phyloP scores from a whole-genome alignment of 176 grass and related monocot species.

The Rhynchospora pubera region DNA sequence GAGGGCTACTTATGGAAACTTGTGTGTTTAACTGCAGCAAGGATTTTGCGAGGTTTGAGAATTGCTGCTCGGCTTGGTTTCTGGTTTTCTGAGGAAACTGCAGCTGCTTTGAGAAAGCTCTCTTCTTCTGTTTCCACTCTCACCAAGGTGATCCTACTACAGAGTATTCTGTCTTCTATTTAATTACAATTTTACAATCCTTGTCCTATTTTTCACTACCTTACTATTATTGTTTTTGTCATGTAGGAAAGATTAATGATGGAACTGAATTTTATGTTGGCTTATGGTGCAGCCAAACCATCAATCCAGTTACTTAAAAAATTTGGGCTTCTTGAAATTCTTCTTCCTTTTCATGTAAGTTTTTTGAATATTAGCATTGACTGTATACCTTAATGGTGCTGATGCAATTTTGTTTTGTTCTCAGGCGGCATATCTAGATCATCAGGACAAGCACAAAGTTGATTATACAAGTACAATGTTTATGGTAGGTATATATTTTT shows the following conservation, averaged over 20 bases:
- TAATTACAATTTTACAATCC: background rate
- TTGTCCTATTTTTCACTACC: background rate
- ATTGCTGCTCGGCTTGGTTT: conserved; percentile 82
- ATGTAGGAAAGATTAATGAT: conserved; percentile 52
- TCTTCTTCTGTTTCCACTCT: conserved; percentile 52
- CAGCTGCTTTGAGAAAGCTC: conserved; percentile 45
- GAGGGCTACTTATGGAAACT: background rate
- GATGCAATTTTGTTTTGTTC: conserved; percentile 27
- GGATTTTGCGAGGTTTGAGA: conserved; percentile 93
- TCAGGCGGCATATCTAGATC: conserved; percentile 77
- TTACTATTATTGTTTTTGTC: conserved; percentile 4
- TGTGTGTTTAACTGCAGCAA: conserved; percentile 52
- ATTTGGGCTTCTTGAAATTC: conserved; percentile 73
- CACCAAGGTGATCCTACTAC: conserved; percentile 31
- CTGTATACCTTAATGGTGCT: conserved; percentile 13
- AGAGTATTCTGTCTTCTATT: conserved; percentile 1
- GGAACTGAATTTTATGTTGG: conserved; percentile 84
- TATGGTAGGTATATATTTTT: conserved; percentile 59
- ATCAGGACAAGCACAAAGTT: conserved; percentile 44
- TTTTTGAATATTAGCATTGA: background rate
- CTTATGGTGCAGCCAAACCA: conserved; percentile 69
- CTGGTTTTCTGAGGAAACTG: conserved; percentile 63
- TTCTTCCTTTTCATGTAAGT: conserved; percentile 87
- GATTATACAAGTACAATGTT: conserved; percentile 50
- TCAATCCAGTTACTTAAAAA: conserved; percentile 62